Evolutionary conservation across 1,284 basidiomycete genomes (phyloP).

Genomic region (Ganoderma sp.): DNA sequence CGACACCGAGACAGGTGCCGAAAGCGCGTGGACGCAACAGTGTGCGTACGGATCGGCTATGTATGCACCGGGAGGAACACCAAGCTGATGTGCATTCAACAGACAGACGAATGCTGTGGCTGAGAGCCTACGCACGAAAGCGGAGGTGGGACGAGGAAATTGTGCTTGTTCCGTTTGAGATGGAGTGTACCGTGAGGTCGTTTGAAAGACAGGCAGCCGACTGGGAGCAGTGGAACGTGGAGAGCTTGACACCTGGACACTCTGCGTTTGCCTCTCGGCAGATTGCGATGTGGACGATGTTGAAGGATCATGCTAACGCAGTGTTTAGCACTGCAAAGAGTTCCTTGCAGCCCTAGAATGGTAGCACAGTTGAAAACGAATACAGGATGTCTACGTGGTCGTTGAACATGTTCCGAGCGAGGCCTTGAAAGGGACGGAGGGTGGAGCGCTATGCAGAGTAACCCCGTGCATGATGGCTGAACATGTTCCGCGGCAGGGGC

Average conservation of each 20-base stretch:
- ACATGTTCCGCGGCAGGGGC: too few species aligned
- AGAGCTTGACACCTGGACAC: neutral
- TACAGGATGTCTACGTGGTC: too few species aligned
- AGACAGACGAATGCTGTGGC: slow-evolving; percentile 9
- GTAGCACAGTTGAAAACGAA: too few species aligned
- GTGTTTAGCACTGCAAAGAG: neutral
- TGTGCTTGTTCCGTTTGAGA: slow-evolving; percentile 5
- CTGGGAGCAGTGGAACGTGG: neutral
- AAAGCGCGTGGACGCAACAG: neutral
- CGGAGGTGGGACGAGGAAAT: slow-evolving; percentile 10
- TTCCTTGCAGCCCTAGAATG: too few species aligned
- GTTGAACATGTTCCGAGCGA: too few species aligned
- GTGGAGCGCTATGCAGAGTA: too few species aligned
- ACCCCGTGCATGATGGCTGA: too few species aligned
- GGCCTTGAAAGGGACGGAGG: too few species aligned
- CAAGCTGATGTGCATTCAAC: too few species aligned
- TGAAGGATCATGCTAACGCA: neutral
- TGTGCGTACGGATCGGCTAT: neutral
- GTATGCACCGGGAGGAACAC: too few species aligned
- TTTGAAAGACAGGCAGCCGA: neutral
- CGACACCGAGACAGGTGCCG: neutral
- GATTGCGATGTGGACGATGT: neutral
- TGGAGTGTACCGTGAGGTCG: slow-evolving; percentile 8
- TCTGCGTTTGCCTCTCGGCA: neutral
- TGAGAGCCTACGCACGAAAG: slow-evolving; percentile 2